Base-by-base conservation (phyloP, 2,329 filamentous ascomycete genomes). In the Juglanconis juglandina region DNA sequence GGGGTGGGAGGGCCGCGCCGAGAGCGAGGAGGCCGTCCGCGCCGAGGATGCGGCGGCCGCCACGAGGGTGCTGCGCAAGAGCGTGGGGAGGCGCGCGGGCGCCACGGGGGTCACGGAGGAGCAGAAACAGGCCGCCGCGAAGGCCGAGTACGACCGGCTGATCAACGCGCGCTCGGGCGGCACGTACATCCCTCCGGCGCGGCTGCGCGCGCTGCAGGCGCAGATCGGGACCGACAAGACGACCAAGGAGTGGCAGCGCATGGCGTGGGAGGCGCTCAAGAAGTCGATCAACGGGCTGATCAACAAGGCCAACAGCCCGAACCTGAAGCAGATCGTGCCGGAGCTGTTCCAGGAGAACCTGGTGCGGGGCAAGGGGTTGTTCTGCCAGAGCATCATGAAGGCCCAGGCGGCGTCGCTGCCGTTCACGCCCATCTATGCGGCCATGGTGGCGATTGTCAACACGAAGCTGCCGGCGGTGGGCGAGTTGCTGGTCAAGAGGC, bases 211-310 rank as follows among this genome's bases (percentile, higher is more conserved):
- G 44, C 84, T 99, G 63, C 95, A 99, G 78, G 91, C 93, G 56
- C 92, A 96, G 76, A 96, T 99, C 74, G 46, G 46, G 17, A 97
- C 92, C 64, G 95, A 99, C 78, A 96, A 96, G 81, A 88, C 85
- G 58, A 96, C 89, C 75, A 96, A 96, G 76, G 95, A 98, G 77
- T 98, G 96, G 72, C 95, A 98, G 82, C 91, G 95, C 69, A 96
- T 99, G 91, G 92, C 93, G 8, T 99, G 95, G 95, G 95, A 99
- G 76, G 94, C 94, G 11, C 79, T 99, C 70, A 99, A 99, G 80
- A 99, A 99, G 81, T 95, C 91, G 53, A 96, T 99, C 77, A 98
- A 99, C 72, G 95, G 95, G 68, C 79, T 99, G 66, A 96, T 99
- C 82, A 99, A 99, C 83, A 99, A 99, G 80, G 90, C 97, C 80